These are phyloP conservation scores for Monosporascus cannonballus DNA, from an alignment of 2,329 filamentous ascomycete genomes.

Conservation along the genomic window DNA sequence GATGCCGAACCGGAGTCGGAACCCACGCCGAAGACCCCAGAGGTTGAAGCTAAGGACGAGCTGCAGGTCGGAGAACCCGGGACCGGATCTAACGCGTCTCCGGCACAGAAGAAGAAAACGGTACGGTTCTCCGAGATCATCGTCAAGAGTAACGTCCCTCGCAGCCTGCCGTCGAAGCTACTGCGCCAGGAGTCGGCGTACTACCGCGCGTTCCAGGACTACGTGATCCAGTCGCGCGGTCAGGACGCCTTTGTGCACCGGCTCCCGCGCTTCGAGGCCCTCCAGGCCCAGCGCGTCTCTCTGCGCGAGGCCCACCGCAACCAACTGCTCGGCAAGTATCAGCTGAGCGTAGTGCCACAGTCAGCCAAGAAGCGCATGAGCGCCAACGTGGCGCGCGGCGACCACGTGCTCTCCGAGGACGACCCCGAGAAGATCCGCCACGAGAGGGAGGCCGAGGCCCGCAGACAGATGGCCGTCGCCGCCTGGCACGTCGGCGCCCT, in stretches of 20 bases:
- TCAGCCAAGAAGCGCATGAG: conserved; percentile 66
- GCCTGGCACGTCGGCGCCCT: conserved; percentile 57
- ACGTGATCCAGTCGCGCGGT: conserved; percentile 58
- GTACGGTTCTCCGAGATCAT: conserved; percentile 64
- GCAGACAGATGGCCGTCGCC: conserved; percentile 60
- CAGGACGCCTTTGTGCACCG: conserved; percentile 81
- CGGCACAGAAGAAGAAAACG: conserved; percentile 55
- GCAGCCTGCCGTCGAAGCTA: conserved; percentile 47
- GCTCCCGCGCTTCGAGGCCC: conserved; percentile 77
- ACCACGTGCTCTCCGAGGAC: conserved; percentile 52
- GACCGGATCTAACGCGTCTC: conserved; percentile 16
- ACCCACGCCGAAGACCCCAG: conserved; percentile 29
- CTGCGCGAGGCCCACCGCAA: conserved; percentile 68
- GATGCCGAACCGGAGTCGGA: conserved; percentile 29
- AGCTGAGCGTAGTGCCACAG: conserved; percentile 63
- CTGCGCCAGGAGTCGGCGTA: conserved; percentile 68
- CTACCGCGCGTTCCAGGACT: conserved; percentile 78
- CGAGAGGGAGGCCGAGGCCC: conserved; percentile 77
- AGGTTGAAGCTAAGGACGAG: conserved; percentile 26
- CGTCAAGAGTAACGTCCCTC: conserved; percentile 38
- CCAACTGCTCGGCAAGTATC: conserved; percentile 79
- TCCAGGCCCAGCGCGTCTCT: conserved; percentile 76
- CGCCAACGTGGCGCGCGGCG: conserved; percentile 67
- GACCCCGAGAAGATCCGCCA: conserved; percentile 57
- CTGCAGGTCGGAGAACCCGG: conserved; percentile 19